These are phyloP conservation scores for Phytophthora sojae DNA, from an alignment of 352 stramenopile genomes.

Conservation along the genomic window DNA sequence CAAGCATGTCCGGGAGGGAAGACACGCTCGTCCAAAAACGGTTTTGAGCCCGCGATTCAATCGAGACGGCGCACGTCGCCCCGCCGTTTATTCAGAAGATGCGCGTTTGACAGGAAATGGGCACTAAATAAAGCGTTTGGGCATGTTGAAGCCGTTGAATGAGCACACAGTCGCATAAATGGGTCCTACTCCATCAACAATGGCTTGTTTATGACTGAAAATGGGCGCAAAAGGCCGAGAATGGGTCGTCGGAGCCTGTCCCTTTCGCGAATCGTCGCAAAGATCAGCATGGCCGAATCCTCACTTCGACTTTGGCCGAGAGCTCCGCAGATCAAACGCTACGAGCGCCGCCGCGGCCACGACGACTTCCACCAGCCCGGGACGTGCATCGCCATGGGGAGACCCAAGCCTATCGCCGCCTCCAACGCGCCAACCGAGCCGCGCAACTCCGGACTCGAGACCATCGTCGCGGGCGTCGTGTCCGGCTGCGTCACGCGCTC, in stretches of 20 bases:
- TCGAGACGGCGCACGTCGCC: constrained; percentile 15
- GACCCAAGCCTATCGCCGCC: constrained; percentile 12
- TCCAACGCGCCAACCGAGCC: neutral
- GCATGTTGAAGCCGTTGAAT: constrained; percentile 9
- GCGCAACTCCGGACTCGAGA: constrained; percentile 57
- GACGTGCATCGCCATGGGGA: constrained; percentile 25
- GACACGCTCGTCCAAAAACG: constrained; percentile 3
- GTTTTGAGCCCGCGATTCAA: too few species aligned
- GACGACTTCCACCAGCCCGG: constrained; percentile 20
- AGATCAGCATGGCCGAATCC: constrained; percentile 1
- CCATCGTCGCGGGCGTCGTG: constrained; percentile 75
- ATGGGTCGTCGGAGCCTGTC: neutral
- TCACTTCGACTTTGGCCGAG: constrained; percentile 33
- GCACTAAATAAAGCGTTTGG: neutral
- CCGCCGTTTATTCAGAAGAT: constrained; percentile 26
- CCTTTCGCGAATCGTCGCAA: constrained; percentile 3
- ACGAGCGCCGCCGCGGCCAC: constrained; percentile 5
- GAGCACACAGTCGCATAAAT: neutral
- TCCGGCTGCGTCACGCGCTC: constrained; percentile 84
- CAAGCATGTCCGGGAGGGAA: constrained; percentile 10
- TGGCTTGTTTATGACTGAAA: too few species aligned
- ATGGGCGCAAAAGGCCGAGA: neutral
- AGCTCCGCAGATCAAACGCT: constrained; percentile 10
- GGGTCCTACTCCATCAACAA: neutral
- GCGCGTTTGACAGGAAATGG: constrained; percentile 4